Evolutionary conservation across 2,329 filamentous ascomycete genomes (phyloP), one percentile per base, ranked within the genome.

Genomic region (Claviceps capensis): DNA sequence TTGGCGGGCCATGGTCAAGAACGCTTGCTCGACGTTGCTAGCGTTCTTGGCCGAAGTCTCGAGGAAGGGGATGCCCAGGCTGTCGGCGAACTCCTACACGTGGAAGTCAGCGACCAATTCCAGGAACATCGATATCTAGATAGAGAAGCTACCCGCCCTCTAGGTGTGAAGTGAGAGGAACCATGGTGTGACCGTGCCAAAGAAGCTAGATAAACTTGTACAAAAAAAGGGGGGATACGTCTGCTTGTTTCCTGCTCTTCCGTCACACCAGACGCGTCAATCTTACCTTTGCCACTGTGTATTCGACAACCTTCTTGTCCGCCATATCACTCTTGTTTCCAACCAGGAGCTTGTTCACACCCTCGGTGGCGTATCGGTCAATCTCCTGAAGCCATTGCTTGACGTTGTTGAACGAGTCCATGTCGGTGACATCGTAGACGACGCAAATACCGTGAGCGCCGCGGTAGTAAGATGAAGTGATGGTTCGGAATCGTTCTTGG

Each of bases 291-390:
- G 93, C 93, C 61, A 97, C 93, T 58, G 89, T 95, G 81, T 98
- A 98, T 72, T 98, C 93, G 57, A 98, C 93, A 42, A 97, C 93
- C 79, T 97, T 98, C 86, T 98, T 98, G 76, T 98, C 93, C 55
- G 91, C 83, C 89, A 98, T 97, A 86, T 98, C 93, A 74, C 89
- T 95, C 86, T 98, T 98, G 86, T 98, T 98, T 67, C 93, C 93
- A 57, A 98, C 91, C 56, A 98, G 83, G 60, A 98, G 81, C 81
- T 98, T 98, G 83, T 98, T 98, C 67, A 98, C 93, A 60, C 93
- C 93, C 75, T 98, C 93, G 61, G 93, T 98, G 63, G 93, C 93
- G 67, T 98, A 97, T 70, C 93, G 85, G 77, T 98, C 93, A 64
- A 98, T 98, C 77, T 98, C 93, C 73, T 98, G 93, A 57, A 98